phyloP scores from a whole-genome alignment of 2,329 filamentous ascomycete species.

The Cercospora nicotianae region DNA sequence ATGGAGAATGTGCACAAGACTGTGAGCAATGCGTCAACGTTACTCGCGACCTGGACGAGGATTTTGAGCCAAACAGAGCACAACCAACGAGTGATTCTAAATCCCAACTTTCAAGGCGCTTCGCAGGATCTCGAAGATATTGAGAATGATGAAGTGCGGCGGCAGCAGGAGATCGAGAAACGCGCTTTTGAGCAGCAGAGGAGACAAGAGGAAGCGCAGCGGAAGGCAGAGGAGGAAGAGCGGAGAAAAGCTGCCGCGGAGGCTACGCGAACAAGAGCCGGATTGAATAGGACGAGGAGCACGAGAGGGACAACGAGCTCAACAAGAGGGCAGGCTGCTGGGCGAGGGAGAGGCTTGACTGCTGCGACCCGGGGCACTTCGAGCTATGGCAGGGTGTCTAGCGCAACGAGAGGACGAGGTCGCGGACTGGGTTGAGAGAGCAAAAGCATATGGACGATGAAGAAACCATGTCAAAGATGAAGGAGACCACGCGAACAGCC shows the following conservation, averaged over 20 bases:
- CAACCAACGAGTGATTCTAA: conserved; percentile 86
- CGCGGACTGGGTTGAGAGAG: conserved; percentile 33
- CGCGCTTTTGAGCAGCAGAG: conserved; percentile 76
- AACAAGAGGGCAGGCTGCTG: conserved; percentile 44
- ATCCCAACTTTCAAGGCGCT: conserved; percentile 86
- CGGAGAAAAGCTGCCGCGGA: conserved; percentile 57
- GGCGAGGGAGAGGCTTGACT: conserved; percentile 54
- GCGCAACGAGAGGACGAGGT: conserved; percentile 38
- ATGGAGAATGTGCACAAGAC: conserved; percentile 85
- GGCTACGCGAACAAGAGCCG: conserved; percentile 40
- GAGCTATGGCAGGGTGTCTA: conserved; percentile 44
- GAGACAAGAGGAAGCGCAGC: conserved; percentile 61
- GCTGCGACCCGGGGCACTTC: conserved; percentile 45
- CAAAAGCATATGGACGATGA: background rate
- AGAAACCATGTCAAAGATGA: background rate
- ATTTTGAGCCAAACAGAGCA: conserved; percentile 97
- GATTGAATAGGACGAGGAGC: conserved; percentile 37
- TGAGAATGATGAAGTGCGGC: conserved; percentile 73
- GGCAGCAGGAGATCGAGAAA: conserved; percentile 75
- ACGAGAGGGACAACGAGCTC: conserved; percentile 36
- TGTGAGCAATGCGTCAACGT: conserved; percentile 79
- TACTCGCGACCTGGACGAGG: conserved; percentile 92
- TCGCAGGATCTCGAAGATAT: conserved; percentile 82
- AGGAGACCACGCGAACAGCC: background rate
- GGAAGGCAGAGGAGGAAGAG: conserved; percentile 55